Percentiles rank a stretch among this genome's conserved stretches.
phyloP scores from a whole-genome alignment of 2,329 filamentous ascomycete genomes.

The Dactylellina parvicollis region DNA sequence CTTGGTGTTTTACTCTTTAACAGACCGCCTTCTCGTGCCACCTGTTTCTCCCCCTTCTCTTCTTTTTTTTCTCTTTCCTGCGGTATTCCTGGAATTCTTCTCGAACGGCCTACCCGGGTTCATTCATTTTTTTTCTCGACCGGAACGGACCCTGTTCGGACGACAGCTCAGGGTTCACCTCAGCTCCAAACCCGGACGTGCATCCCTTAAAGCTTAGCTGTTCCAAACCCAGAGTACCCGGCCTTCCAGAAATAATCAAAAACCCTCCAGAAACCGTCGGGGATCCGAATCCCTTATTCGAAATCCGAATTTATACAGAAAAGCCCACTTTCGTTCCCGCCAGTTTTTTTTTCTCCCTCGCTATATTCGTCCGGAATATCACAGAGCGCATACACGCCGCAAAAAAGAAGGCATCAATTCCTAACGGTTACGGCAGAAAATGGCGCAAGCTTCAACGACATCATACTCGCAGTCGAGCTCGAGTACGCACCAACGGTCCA shows the following conservation, averaged over 20 bases:
- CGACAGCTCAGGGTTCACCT: constrained; percentile 33
- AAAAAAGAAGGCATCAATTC: constrained; percentile 3
- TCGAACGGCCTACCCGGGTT: constrained; percentile 18
- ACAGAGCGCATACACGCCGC: background rate
- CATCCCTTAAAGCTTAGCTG: constrained; percentile 29
- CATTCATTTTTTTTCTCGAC: constrained; percentile 25
- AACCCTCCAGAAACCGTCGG: constrained; percentile 24
- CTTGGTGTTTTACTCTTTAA: too few relatives aligned
- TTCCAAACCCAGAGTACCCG: background rate
- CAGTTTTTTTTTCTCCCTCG: background rate
- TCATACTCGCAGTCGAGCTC: constrained; percentile 45
- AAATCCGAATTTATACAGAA: constrained; percentile 2
- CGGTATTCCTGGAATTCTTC: constrained; percentile 9
- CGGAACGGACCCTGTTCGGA: constrained; percentile 34
- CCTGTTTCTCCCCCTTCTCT: background rate
- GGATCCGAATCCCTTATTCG: background rate
- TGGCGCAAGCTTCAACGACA: constrained; percentile 51
- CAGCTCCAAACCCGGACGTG: constrained; percentile 32
- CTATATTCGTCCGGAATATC: background rate
- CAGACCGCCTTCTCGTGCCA: background rate
- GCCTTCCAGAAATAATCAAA: too few relatives aligned
- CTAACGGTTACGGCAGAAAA: constrained; percentile 1
- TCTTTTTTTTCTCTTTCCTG: constrained; percentile 11
- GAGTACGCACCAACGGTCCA: constrained; percentile 33
- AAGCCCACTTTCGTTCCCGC: background rate